Base-by-base conservation (phyloP, 495 filamentous ascomycete genomes). In the Podospora australis region DNA sequence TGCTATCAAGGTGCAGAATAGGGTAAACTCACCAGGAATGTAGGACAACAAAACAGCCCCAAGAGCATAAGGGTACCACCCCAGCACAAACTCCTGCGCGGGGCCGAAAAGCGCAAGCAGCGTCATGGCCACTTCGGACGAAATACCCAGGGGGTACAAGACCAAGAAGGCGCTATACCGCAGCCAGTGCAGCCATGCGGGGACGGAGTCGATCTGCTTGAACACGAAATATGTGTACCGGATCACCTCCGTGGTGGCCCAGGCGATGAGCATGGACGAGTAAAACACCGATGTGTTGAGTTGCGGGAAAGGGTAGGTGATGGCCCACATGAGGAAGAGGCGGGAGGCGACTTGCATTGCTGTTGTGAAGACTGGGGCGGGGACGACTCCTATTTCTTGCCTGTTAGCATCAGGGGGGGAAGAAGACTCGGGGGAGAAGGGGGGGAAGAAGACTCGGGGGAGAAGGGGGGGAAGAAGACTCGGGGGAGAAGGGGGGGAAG, bases 161-260 rank as follows among this genome's bases (percentile, higher is more conserved):
- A 96, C 68, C 59, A 84, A 87, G 70, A 98, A 98, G 5, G 84
- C 84, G 67, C 94, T 95, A 62, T 98, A 98, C 63, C 88, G 73
- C 71, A 94, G 70, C 91, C 91, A 96, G 49, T 78, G 78, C 64
- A 91, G 76, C 62, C 68, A 76, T 1, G 45, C 59, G 0, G 89
- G 89, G 48, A 70, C 64, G 14, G 44, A 49, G 19, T 68, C 79
- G 38, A 71, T 67, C 35, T 95, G 74, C 58, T 79, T 79, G 56
- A 87, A 73, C 17, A 83, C 82, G 58, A 96, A 96, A 69, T 86
- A 97, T 52, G 78, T 75, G 70, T 97, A 97, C 30, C 91, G 82
- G 50, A 92, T 79, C 11, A 90, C 80, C 70, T 97, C 91, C 11
- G 91, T 95, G 20, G 87, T 57, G 30, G 76, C 78, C 91, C 91